Evolutionary conservation across 371 early-diverging fungal genomes (phyloP), one percentile per base, ranked within the genome.

Genomic region (Basidiobolus meristosporus): DNA sequence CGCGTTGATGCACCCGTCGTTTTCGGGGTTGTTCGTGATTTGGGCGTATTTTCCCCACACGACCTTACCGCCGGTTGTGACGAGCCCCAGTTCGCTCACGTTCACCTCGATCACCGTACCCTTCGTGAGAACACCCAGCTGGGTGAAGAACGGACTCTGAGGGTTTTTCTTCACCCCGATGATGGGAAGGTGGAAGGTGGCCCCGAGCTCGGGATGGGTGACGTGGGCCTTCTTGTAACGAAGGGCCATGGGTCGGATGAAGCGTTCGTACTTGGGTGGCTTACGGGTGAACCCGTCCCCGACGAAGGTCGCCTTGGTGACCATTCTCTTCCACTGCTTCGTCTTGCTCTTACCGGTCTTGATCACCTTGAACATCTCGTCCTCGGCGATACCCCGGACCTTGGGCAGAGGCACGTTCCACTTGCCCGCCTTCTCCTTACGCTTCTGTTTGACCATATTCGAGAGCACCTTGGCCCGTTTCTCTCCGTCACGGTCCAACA

Each of bases 41-140:
- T 99, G 99, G 12, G 97, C 95, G 63, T 98, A 98, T 69, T 98
- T 99, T 51, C 99, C 99, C 99, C 99, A 99, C 14, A 98, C 93
- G 43, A 99, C 96, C 65, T 98, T 97, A 44, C 99, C 99, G 53
- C 81, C 73, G 30, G 89, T 89, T 34, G 98, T 96, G 16, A 99
- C 98, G 36, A 99, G 66, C 43, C 99, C 99, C 43, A 99, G 69
- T 60, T 98, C 99, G 48, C 84, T 81, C 2, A 98, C 93, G 63
- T 97, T 93, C 42, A 61, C 96, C 69, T 99, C 99, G 39, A 99
- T 79, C 38, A 99, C 83, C 5, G 98, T 98, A 57, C 99, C 99
- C 73, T 98, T 99, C 36, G 97, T 96, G 39, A 99, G 75, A 22
- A 99, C 95, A 45, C 99, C 99, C 14, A 99, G 70, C 59, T 90